phyloP scores from a whole-genome alignment of 345 rosid species.

The Boechera stricta region DNA sequence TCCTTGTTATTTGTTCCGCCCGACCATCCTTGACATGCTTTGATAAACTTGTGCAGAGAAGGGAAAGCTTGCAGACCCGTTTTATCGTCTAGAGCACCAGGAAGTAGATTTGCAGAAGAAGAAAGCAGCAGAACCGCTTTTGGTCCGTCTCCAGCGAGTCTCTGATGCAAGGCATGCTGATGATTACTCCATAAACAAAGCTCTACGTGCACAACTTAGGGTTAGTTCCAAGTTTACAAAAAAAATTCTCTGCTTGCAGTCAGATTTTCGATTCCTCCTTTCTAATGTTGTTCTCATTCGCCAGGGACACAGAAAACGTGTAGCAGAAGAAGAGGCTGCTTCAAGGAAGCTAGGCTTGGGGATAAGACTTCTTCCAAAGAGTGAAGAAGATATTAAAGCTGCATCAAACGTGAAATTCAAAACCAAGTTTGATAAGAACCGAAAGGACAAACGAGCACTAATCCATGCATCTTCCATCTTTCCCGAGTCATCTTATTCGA shows the following conservation, averaged over 20 bases:
- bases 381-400: conserved; percentile 61
- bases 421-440: conserved; percentile 76
- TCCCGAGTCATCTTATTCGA: conserved; percentile 51
- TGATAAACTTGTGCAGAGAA: conserved; percentile 58
- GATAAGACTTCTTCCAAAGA: conserved; percentile 73
- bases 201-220: conserved; percentile 80
- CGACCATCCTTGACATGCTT: conserved; percentile 1
- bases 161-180: conserved; percentile 89
- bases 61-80: conserved; percentile 95
- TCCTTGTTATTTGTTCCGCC: not conserved
- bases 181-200: conserved; percentile 82
- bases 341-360: conserved; percentile 79
- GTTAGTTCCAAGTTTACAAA: conserved; percentile 38
- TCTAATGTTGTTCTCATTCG: conserved; percentile 8
- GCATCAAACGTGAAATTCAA: conserved; percentile 72
- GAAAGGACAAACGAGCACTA: conserved; percentile 75
- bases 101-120: conserved; percentile 93
- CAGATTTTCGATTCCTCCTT: not conserved
- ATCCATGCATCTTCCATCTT: conserved; percentile 80
- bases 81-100: conserved; percentile 93
- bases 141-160: conserved; percentile 80
- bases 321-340: conserved; percentile 79
- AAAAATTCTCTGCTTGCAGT: not conserved
- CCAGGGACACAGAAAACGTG: conserved; percentile 83
- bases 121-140: conserved; percentile 91